A percentile compares a stretch with the other conserved stretches of the same genome.
phyloP scores from a whole-genome alignment of 495 filamentous ascomycete species.

The Lophium mytilinum region DNA sequence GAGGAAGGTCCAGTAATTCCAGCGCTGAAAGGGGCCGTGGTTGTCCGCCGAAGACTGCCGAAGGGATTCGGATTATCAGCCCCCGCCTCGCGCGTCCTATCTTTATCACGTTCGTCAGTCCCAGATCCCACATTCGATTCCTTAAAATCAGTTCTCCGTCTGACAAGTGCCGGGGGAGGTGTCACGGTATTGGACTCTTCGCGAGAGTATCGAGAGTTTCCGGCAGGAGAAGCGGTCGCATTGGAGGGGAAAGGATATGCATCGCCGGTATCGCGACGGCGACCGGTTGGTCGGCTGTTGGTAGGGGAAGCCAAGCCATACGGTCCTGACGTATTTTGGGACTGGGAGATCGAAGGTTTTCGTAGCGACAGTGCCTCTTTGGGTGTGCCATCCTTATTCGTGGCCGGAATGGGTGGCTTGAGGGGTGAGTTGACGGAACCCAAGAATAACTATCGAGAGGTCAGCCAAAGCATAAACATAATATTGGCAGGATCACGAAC shows the following conservation, averaged over 20 bases:
- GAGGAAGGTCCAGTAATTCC: conserved; percentile 48
- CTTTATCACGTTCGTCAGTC: conserved; percentile 43
- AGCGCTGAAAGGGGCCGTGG: conserved; percentile 53
- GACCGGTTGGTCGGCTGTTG: conserved; percentile 56
- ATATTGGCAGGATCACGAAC: conserved; percentile 38
- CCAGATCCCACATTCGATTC: conserved; percentile 35
- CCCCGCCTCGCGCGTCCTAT: conserved; percentile 32
- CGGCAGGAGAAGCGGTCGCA: conserved; percentile 46
- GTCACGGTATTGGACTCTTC: conserved; percentile 53
- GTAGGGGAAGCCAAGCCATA: conserved; percentile 55
- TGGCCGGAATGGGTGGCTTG: conserved; percentile 68
- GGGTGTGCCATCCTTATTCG: conserved; percentile 58
- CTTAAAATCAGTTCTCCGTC: conserved; percentile 64
- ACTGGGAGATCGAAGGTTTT: conserved; percentile 67
- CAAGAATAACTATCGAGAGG: conserved; percentile 54
- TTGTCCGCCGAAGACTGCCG: conserved; percentile 59
- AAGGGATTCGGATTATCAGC: conserved; percentile 49
- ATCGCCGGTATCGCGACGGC: conserved; percentile 84
- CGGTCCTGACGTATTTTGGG: conserved; percentile 34
- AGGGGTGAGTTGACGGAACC: conserved; percentile 86
- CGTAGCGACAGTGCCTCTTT: conserved; percentile 51
- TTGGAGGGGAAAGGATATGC: conserved; percentile 46
- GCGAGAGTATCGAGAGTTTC: conserved; percentile 45
- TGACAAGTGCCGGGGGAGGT: conserved; percentile 57
- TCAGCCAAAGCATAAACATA: neutral